A percentile compares a stretch with the other conserved stretches of the same genome.
These are phyloP conservation scores for Coelastrella sp. DNA, from an alignment of 139 green algal genomes.

Conservation along the genomic window DNA sequence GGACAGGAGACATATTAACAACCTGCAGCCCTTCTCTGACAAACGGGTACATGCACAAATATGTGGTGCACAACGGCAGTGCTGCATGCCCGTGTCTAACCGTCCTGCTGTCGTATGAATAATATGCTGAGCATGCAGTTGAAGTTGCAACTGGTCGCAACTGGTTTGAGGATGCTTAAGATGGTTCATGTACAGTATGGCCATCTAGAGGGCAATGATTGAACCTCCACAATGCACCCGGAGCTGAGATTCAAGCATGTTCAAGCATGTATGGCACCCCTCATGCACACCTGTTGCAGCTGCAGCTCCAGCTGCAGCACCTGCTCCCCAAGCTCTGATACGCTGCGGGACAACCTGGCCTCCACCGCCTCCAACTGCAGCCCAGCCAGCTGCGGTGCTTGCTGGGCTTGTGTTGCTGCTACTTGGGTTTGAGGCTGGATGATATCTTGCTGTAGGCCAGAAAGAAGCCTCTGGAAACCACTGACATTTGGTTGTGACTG, in stretches of 20 bases:
- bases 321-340: background rate
- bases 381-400: background rate
- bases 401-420: conserved; percentile 1
- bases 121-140: no score
- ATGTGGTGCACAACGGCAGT: no score
- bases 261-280: background rate
- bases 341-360: background rate
- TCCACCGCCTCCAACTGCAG: background rate
- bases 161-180: no score
- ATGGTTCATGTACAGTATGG: no score
- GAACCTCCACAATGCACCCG: no score
- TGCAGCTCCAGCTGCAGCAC: conserved; percentile 29
- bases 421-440: background rate
- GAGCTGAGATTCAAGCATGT: no score
- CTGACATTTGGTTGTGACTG: background rate
- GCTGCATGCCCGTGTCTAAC: no score
- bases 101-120: no score
- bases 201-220: no score
- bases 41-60: no score
- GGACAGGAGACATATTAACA: background rate
- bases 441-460: background rate
- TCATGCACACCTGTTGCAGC: conserved; percentile 16
- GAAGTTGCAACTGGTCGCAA: no score
- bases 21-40: no score
- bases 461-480: background rate